Conservation (phyloP, 805 yeast species). For the Brettanomyces bruxellensis region DNA sequence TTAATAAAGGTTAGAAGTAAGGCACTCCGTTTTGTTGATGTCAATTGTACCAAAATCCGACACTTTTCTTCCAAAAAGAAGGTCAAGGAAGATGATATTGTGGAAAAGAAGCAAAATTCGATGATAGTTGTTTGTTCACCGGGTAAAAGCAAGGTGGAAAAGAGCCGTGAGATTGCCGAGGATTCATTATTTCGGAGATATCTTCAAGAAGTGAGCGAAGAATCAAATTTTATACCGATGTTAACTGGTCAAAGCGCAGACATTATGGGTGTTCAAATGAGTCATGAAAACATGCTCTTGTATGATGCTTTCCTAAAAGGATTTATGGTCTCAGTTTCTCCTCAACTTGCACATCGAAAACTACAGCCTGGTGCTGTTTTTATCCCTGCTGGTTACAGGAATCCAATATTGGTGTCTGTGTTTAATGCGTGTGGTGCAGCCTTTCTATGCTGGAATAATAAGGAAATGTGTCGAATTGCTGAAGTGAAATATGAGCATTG, state of each 20-base stretch:
- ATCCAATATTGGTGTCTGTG: constrained; percentile 23
- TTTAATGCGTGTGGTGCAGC: constrained; percentile 35
- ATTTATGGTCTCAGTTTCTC: constrained; percentile 32
- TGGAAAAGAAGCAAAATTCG: background rate
- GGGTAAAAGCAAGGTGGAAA: background rate
- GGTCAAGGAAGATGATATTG: background rate
- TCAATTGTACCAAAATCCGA: background rate
- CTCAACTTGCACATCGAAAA: constrained; percentile 32
- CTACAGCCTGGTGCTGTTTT: constrained; percentile 33
- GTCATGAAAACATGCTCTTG: constrained; percentile 12
- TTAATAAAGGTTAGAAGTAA: constrained; percentile 8
- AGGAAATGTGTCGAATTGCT: constrained; percentile 17
- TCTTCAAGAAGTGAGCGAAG: constrained; percentile 7
- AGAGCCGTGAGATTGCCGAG: constrained; percentile 8
- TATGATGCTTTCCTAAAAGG: constrained; percentile 31
- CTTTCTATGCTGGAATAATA: constrained; percentile 26
- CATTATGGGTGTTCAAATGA: constrained; percentile 11
- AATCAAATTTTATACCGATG: constrained; percentile 2
- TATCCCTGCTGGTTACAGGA: constrained; percentile 26
- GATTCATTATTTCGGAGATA: constrained; percentile 18
- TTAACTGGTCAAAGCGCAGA: constrained; percentile 10
- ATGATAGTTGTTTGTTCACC: background rate
- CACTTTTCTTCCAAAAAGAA: background rate
- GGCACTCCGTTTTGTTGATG: constrained; percentile 7
- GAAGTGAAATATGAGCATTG: constrained; percentile 17